phyloP scores from a whole-genome alignment of 169 alveolate species.

The Neospora caninum region DNA sequence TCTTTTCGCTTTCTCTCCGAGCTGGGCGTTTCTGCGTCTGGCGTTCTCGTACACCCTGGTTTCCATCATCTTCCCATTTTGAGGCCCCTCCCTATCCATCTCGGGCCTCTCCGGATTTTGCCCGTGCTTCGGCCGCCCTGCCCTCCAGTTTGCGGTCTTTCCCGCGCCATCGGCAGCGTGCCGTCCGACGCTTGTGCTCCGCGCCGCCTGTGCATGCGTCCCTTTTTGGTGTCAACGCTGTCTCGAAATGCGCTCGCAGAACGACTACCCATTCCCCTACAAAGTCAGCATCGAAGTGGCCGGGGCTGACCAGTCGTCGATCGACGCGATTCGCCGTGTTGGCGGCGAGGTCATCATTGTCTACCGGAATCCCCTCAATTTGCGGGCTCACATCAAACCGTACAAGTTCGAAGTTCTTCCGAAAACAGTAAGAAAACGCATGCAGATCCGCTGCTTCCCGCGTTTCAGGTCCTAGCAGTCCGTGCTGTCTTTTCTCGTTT shows the following conservation, averaged over 20 bases:
- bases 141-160: too few species aligned
- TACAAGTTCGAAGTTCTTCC: slow-evolving; percentile 86
- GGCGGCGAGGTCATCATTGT: slow-evolving; percentile 87
- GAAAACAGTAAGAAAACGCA: slow-evolving; percentile 69
- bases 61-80: background rate
- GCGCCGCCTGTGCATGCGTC: too few species aligned
- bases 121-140: background rate
- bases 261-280: slow-evolving; percentile 91
- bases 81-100: background rate
- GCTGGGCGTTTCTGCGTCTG: too few species aligned
- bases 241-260: slow-evolving; percentile 50
- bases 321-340: slow-evolving; percentile 85
- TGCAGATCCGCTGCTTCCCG: background rate
- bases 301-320: slow-evolving; percentile 88
- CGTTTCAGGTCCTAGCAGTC: background rate
- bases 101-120: background rate
- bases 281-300: slow-evolving; percentile 88
- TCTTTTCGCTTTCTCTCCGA: too few species aligned
- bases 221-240: background rate
- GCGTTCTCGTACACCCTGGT: too few species aligned
- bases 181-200: too few species aligned
- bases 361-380: slow-evolving; percentile 81
- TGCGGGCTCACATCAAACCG: slow-evolving; percentile 88
- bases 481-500: background rate
- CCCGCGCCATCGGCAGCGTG: too few species aligned